These are phyloP conservation scores for Corchorus olitorius DNA, from an alignment of 345 rosid species.

Conservation along the genomic window DNA sequence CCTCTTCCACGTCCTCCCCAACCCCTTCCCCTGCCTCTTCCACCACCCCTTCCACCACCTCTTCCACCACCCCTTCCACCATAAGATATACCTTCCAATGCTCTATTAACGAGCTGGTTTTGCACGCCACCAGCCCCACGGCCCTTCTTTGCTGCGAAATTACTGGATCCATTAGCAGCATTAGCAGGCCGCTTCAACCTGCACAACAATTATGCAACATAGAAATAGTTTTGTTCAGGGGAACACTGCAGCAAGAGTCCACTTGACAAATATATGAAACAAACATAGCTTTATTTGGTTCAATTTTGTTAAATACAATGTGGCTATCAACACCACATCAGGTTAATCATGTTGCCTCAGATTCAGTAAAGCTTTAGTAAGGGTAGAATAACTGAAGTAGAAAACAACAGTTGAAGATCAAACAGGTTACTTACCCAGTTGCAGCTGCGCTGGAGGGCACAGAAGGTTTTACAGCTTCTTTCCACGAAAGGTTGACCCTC, in stretches of 20 bases:
- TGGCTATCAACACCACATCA: neutral
- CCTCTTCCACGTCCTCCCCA: slow-evolving; percentile 74
- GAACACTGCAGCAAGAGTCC: neutral
- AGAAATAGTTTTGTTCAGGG: neutral
- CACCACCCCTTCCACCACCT: slow-evolving; percentile 73
- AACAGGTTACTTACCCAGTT: slow-evolving; percentile 54
- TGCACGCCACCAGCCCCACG: slow-evolving; percentile 68
- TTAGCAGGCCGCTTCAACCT: slow-evolving; percentile 79
- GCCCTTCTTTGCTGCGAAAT: slow-evolving; percentile 59
- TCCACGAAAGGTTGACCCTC: slow-evolving; percentile 90
- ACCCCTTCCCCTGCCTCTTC: slow-evolving; percentile 60
- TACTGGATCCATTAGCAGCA: slow-evolving; percentile 58
- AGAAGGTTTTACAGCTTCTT: slow-evolving; percentile 70
- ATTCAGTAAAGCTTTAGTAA: neutral
- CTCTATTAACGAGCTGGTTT: slow-evolving; percentile 85
- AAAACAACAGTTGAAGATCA: neutral
- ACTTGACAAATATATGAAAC: neutral
- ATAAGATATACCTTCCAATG: slow-evolving; percentile 82
- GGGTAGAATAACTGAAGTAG: neutral
- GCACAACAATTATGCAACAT: slow-evolving; percentile 24
- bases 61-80: slow-evolving; percentile 75
- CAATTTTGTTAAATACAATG: neutral
- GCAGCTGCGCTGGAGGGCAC: slow-evolving; percentile 43
- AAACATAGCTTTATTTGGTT: neutral
- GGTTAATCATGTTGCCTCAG: neutral